phyloP scores from a whole-genome alignment of 371 early-diverging fungal genomes.

The Actinomucor elegans region DNA sequence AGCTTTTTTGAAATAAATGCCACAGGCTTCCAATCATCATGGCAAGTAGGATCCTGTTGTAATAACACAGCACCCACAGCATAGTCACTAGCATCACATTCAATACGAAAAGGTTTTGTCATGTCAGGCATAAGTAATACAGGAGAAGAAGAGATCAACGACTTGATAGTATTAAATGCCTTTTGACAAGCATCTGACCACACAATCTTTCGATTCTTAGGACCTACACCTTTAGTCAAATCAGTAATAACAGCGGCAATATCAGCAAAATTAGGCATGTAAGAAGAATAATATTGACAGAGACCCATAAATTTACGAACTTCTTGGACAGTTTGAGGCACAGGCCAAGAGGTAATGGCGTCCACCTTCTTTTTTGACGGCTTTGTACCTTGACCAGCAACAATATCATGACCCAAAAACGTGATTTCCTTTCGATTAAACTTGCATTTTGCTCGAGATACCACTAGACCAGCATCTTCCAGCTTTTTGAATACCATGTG shows the following conservation, averaged over 20 bases:
- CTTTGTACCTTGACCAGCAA: conserved; percentile 28
- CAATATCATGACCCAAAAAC: conserved; percentile 39
- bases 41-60: conserved; percentile 33
- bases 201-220: conserved; percentile 1
- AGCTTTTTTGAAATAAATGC: no score
- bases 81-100: conserved; percentile 40
- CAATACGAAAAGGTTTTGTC: conserved; percentile 19
- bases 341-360: conserved; percentile 30
- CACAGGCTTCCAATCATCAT: no score
- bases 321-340: conserved; percentile 33
- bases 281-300: conserved; percentile 28
- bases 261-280: conserved; percentile 25
- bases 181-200: neutral
- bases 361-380: conserved; percentile 22
- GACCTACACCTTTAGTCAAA: conserved; percentile 25
- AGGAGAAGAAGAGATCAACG: conserved; percentile 3
- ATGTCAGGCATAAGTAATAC: conserved; percentile 20
- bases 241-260: conserved; percentile 40
- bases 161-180: conserved; percentile 1
- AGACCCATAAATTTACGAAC: conserved; percentile 35
- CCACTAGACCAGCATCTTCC: conserved; percentile 20
- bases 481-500: conserved; percentile 34
- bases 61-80: conserved; percentile 24
- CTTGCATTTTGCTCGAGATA: conserved; percentile 51
- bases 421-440: conserved; percentile 35